Evolutionary conservation across 2,329 filamentous ascomycete genomes (phyloP), one percentile per base, ranked within the genome.

Genomic region (Penicillium psychrosexuale): DNA sequence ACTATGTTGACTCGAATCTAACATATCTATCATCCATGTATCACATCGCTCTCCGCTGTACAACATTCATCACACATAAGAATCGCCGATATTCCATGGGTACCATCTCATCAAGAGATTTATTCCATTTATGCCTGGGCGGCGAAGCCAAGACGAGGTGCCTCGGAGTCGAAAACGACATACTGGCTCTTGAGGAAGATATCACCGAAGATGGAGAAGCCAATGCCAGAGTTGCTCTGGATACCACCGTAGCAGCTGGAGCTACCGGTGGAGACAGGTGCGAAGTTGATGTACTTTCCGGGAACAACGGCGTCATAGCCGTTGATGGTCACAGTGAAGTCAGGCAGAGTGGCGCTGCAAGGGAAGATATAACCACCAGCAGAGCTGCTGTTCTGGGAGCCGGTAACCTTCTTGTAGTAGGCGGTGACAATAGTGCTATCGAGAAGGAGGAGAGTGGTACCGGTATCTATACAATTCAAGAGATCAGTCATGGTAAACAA

Each of bases 171-270:
- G 70, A 90, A 91, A 45, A 90, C 84, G 30, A 87, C 84, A 68
- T 88, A 91, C 59, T 89, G 78, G 52, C 83, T 83, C 82, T 94
- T 94, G 62, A 94, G 80, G 76, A 91, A 90, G 53, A 89, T 79
- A 57, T 92, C 89, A 9, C 90, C 90, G 53, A 92, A 82, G 66
- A 95, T 90, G 53, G 80, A 84, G 59, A 86, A 79, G 6, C 79
- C 79, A 44, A 87, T 72, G n/a, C 79, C 82, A 1, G 72, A 66
- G 63, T 82, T 78, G 60, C 74, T 79, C 78, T 94, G 90, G 59
- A 95, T 82, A 46, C 89, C 90, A 52, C 90, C 90, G 70, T 84
- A 92, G 79, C 90, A 94, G 53, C 65, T 66, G 33, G 63, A 64
- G 57, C 68, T 68, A n/a, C 71, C 72, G 8, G 66, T 57, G 9